These are phyloP conservation scores for Ambrosia hybrid DNA, from an alignment of 140 eudicot species.

Conservation along the genomic window DNA sequence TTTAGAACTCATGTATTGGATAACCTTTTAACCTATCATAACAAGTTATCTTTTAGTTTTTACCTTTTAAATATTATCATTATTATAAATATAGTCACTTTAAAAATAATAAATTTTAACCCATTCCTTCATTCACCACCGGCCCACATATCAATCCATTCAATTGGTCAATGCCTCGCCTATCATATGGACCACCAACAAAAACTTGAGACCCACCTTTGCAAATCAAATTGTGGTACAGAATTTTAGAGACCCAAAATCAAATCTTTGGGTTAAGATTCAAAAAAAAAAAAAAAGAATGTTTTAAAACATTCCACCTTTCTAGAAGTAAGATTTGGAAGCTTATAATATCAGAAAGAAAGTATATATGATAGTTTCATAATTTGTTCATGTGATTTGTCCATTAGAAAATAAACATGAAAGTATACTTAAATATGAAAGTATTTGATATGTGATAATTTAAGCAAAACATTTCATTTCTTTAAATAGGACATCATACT, in stretches of 20 bases:
- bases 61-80: too few relatives aligned
- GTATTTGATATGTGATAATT: background rate
- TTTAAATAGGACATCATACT: background rate
- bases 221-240: background rate
- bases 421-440: too few relatives aligned
- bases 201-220: background rate
- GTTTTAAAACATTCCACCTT: background rate
- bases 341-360: too few relatives aligned
- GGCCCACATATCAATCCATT: background rate
- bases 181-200: background rate
- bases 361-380: background rate
- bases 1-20: background rate
- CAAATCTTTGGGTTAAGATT: background rate
- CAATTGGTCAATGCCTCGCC: background rate
- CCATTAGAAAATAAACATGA: background rate
- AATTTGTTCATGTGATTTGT: background rate
- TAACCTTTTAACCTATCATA: too few relatives aligned
- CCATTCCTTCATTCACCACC: background rate
- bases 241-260: background rate
- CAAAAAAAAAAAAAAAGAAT: too few relatives aligned
- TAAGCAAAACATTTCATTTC: background rate
- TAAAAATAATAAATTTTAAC: background rate
- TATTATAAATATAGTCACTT: too few relatives aligned
- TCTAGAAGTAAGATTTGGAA: background rate
- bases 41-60: too few relatives aligned